A percentile compares a stretch with the other conserved stretches of the same genome.
These are phyloP conservation scores for Trametes cingulata DNA, from an alignment of 768 basidiomycete genomes.

Conservation along the genomic window DNA sequence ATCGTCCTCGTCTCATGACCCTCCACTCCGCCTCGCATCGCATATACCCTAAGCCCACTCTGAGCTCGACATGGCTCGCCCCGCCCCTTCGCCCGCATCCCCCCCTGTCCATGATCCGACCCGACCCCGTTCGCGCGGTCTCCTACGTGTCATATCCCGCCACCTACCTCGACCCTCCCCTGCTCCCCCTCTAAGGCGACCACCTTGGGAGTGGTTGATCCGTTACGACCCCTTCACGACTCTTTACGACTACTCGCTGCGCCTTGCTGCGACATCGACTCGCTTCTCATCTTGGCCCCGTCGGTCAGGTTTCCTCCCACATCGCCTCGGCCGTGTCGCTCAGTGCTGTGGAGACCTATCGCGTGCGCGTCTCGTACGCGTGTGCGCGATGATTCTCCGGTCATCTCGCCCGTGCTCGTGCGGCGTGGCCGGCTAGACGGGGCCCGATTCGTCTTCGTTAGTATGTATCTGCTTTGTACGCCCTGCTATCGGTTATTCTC, in stretches of 20 bases:
- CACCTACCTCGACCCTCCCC: neutral
- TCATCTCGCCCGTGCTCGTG: no score
- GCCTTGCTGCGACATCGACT: neutral
- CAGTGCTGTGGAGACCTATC: neutral
- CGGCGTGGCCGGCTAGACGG: no score
- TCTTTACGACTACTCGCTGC: neutral
- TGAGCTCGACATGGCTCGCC: no score
- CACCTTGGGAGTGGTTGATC: neutral
- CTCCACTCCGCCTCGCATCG: no score
- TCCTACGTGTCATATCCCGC: no score
- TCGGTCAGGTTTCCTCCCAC: no score
- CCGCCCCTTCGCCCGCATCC: no score
- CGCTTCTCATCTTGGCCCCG: neutral
- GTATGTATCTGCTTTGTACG: neutral
- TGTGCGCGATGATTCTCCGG: no score
- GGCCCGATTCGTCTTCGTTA: neutral
- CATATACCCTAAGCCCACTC: no score
- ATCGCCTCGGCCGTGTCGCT: neutral
- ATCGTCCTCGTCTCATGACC: no score
- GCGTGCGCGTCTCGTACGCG: neutral
- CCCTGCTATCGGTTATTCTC: neutral
- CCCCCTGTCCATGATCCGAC: no score
- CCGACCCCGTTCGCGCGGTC: no score
- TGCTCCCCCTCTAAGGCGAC: neutral
- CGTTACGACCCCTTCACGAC: conserved; percentile 10